Conservation (phyloP, 176 grass and related monocot species). For the Triticum monococcum region DNA sequence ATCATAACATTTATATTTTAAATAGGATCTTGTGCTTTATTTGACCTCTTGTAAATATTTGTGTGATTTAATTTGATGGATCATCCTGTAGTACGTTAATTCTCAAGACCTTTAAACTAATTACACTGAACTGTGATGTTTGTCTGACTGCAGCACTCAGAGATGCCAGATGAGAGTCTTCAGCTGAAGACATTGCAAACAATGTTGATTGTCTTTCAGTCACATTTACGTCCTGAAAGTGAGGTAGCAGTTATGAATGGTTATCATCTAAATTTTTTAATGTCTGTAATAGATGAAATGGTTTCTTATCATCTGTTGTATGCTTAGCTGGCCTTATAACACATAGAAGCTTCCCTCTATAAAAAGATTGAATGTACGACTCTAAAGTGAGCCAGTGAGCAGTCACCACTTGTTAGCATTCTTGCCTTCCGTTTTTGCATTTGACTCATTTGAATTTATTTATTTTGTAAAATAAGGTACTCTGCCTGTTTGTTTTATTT, state of each 20-base stretch:
- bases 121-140: constrained; percentile 29
- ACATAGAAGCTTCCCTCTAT: constrained; percentile 7
- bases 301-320: not conserved
- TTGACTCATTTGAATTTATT: not conserved
- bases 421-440: constrained; percentile 10
- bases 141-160: constrained; percentile 63
- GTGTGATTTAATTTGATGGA: not conserved
- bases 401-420: not conserved
- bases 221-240: constrained; percentile 81
- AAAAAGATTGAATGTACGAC: constrained; percentile 7
- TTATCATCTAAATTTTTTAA: constrained; percentile 23
- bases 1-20: not conserved
- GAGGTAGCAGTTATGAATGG: constrained; percentile 59
- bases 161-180: constrained; percentile 93
- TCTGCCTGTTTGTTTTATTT: not conserved
- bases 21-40: not conserved
- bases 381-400: not conserved
- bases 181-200: constrained; percentile 98
- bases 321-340: constrained; percentile 23
- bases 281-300: constrained; percentile 11
- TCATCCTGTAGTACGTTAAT: constrained; percentile 11
- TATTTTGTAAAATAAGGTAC: not conserved
- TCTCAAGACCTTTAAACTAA: not conserved
- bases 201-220: constrained; percentile 94
- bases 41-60: constrained; percentile 3